Base-by-base conservation (phyloP, 1,139 yeast genomes). In the Schwanniomyces etchellsii region DNA sequence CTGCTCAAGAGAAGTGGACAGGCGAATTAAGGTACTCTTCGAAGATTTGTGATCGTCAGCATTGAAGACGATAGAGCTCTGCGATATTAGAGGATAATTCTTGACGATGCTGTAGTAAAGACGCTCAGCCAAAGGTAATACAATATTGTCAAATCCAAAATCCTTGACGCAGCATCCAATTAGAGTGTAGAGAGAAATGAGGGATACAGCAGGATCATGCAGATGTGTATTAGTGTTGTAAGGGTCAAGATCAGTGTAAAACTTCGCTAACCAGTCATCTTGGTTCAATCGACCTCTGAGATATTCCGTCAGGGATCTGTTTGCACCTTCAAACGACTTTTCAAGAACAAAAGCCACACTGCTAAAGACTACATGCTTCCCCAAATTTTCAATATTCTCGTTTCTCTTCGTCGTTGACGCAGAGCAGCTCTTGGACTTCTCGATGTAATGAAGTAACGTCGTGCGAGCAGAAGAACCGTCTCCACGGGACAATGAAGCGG, bases 121-220 rank as follows among this genome's bases (percentile, higher is more conserved):
- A 5, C 82, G 65, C 39, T 81, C 88, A 39, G 84, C 72, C 22
- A 84, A 49, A 2, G 82, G 80, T 35, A 67, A 64, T 40, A 81
- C 56, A 15, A 79, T 65, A 2, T 69, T 54, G 45, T 84, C 88
- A 48, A 84, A 82, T 1, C 94, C 94, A 57, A 80, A 84, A 52
- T 83, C 94, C 43, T 77, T 80, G 23, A 81, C 70, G 39, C 88
- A 73, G 11, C 80, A 77, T 2, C 94, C 94, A 16, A 84, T 47
- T 15, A 81, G 50, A 17, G 80, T 70, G 42, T 70, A 70, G 28
- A 84, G 59, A 22, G 78, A 60, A 23, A 66, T 62, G 1, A 70
- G 59, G 0, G 77, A 76, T 7, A 18, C 21, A 4, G 68, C 55
- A 27, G 68, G 70, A 32, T 75, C 75, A 32, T 54, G 59, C 14